Evolutionary conservation across 148 eudicot species (phyloP), one percentile per base, ranked within the genome.

Genomic region (Silene uniflora): DNA sequence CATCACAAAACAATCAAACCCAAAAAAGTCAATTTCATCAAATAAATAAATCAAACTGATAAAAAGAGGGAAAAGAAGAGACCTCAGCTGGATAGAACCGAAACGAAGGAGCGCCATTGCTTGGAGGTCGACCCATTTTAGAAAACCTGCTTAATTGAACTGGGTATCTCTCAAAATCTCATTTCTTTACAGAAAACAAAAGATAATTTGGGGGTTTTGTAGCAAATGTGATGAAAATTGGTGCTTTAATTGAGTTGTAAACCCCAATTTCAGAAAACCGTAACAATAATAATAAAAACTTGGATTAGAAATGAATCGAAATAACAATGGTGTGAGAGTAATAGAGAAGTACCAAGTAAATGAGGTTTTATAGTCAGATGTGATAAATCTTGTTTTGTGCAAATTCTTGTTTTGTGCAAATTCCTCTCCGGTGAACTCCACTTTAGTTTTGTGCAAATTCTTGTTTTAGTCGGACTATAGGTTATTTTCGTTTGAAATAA

Each of bases 71-170:
- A 21, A 25, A 61, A 56, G 54, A 39, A 73, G 49, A 69, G 8
- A 92, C 98, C 97, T 92, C 97, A 10, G 55, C 24, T 6, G 75
- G 81, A 77, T 83, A 84, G 73, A 92, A 92, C 32, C 97, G 91
- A 78, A 92, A 92, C 27, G 97, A 84, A 55, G 97, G 97, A 76
- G 80, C 91, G 22, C 97, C 97, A 76, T 87, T 88, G 62, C 91
- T 87, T 7, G 97, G 95, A 29, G 93, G 97, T 62, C 95, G 86
- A 67, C 97, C 97, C 97, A 91, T 91, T 42, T 61, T 0, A 64
- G 46, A n/a, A 71, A 71, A 71, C 21, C 76, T 52, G 29, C 56
- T 71, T 54, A 71, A 71, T 71, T 44, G 22, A 6, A 14, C 6
- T 4, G 55, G 69, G 58, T n/a, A 27, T 3, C 29, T 46, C 17